A percentile compares a stretch with the other conserved stretches of the same genome.
phyloP scores from a whole-genome alignment of 768 basidiomycete species.

The Russula virescens region DNA sequence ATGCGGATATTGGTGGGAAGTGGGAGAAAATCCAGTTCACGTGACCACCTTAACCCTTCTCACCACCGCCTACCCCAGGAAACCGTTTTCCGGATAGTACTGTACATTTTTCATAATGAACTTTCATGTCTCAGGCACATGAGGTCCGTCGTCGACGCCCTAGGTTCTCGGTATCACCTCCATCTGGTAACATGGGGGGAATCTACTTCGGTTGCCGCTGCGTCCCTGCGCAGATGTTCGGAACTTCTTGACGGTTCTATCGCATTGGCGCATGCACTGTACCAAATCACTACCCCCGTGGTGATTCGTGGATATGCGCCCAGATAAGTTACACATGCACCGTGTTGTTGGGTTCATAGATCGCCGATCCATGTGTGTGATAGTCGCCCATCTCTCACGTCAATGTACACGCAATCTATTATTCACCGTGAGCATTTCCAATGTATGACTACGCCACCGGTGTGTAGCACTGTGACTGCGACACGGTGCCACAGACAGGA shows the following conservation, averaged over 20 bases:
- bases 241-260: not conserved
- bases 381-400: not conserved
- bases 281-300: not conserved
- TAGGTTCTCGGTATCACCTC: not conserved
- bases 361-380: slow-evolving; percentile 4
- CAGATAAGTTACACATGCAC: not conserved
- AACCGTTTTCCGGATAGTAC: not conserved
- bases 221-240: not conserved
- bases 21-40: not conserved
- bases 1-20: not conserved
- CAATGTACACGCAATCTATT: not conserved
- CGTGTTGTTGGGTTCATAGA: slow-evolving; percentile 1
- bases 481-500: not conserved
- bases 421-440: not conserved
- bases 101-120: not conserved
- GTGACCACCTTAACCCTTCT: not conserved
- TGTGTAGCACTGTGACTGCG: not conserved
- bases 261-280: not conserved
- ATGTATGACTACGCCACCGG: not conserved
- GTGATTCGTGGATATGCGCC: not conserved
- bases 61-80: not conserved
- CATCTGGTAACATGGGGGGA: not conserved
- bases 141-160: not conserved
- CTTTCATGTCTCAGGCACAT: slow-evolving; percentile 9
- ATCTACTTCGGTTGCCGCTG: not conserved